Evolutionary conservation across 2,329 filamentous ascomycete genomes (phyloP).

Genomic region (Sclerotiophoma versabilis): DNA sequence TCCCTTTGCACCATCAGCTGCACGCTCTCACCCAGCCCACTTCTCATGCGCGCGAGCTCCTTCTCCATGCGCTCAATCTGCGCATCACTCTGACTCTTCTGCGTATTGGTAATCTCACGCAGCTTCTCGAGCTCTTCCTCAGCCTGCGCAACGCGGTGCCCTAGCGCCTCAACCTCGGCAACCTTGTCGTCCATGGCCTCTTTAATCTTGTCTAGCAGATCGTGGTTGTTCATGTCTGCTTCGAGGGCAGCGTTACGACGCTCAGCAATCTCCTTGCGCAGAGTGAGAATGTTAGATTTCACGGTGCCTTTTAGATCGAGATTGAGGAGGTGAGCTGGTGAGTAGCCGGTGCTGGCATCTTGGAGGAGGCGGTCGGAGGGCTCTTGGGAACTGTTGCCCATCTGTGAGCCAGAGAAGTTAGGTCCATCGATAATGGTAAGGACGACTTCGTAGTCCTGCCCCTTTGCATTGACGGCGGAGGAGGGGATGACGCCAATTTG

Average conservation of each 20-base stretch:
- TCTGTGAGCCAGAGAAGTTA: slow-evolving; percentile 69
- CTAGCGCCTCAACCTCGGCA: slow-evolving; percentile 88
- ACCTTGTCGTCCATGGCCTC: slow-evolving; percentile 97
- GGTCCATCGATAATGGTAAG: slow-evolving; percentile 80
- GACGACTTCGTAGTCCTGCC: slow-evolving; percentile 81
- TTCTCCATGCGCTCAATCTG: slow-evolving; percentile 99
- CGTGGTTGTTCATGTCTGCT: slow-evolving; percentile 91
- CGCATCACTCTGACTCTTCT: slow-evolving; percentile 86
- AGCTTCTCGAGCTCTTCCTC: slow-evolving; percentile 95
- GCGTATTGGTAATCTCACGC: slow-evolving; percentile 83
- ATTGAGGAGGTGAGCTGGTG: slow-evolving; percentile 86
- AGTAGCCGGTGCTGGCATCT: slow-evolving; percentile 84
- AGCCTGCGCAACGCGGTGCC: slow-evolving; percentile 85
- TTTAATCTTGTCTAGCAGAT: slow-evolving; percentile 91
- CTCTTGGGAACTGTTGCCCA: slow-evolving; percentile 54
- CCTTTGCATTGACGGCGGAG: slow-evolving; percentile 84
- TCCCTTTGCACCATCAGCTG: slow-evolving; percentile 93
- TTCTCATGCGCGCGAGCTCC: slow-evolving; percentile 91
- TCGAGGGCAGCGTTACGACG: slow-evolving; percentile 82
- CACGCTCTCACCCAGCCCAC: slow-evolving; percentile 81
- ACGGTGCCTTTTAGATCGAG: slow-evolving; percentile 84
- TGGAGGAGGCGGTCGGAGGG: slow-evolving; percentile 77
- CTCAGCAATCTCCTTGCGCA: slow-evolving; percentile 93
- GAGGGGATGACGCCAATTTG: slow-evolving; percentile 89
- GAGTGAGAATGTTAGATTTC: slow-evolving; percentile 76